phyloP scores from a whole-genome alignment of 441 rosid genomes.

The Pelargonium australe region DNA sequence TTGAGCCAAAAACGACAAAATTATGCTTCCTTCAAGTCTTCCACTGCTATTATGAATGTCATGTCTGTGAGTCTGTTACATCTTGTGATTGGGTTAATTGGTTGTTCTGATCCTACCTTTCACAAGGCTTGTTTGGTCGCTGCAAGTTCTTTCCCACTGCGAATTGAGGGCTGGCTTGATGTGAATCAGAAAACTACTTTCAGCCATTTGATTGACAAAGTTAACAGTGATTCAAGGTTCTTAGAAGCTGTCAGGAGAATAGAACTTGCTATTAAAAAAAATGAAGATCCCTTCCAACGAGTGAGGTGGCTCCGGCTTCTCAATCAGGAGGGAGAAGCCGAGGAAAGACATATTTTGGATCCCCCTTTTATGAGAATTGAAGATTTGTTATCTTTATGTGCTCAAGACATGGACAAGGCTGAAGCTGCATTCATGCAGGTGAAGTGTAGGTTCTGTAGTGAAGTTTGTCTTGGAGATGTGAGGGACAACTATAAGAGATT shows the following conservation, averaged over 20 bases:
- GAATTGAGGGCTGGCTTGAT: neutral
- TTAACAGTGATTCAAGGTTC: neutral
- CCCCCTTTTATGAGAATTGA: conserved; percentile 7
- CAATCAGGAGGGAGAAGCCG: neutral
- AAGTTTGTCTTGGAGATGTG: neutral
- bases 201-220: conserved; percentile 1
- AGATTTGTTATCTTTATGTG: neutral
- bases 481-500: conserved; percentile 1
- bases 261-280: neutral
- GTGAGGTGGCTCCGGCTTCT: conserved; percentile 5
- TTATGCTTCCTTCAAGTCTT: neutral
- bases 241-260: conserved; percentile 6
- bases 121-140: conserved; percentile 6
- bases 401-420: conserved; percentile 1
- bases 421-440: conserved; percentile 9
- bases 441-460: neutral
- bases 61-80: conserved; percentile 4
- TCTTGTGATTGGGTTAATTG: conserved; percentile 9
- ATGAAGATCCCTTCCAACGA: conserved; percentile 7
- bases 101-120: conserved; percentile 7
- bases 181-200: conserved; percentile 2
- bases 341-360: neutral
- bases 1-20: neutral
- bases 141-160: neutral
- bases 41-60: neutral